Evolutionary conservation across 2,329 filamentous ascomycete genomes (phyloP), one percentile per base, ranked within the genome.

Genomic region (Aureobasidium sp.): DNA sequence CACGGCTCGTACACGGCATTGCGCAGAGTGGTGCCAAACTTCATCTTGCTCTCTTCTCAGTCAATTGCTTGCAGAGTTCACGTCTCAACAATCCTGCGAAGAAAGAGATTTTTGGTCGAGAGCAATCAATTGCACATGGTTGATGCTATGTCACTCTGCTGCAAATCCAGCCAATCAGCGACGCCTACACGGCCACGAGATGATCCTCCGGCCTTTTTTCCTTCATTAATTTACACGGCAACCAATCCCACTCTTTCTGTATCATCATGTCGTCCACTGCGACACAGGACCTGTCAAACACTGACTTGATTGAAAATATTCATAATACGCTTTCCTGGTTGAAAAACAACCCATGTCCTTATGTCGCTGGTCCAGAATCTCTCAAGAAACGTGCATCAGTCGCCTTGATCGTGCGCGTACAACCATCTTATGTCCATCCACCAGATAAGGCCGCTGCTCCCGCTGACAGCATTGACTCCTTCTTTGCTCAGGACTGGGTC

Each of bases 1-100:
- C 93, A 99, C 71, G 91, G 91, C 68, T 83, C 77, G 74, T 97
- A 94, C 69, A 90, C 81, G 63, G 90, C 86, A 70, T 85, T 84
- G 70, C 86, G 85, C 64, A 99, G 83, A 57, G 91, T 97, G 78
- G 87, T 90, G 65, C 93, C 93, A 80, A 97, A 99, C 70, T 91
- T 89, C 94, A 99, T 97, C 32, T 55, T 61, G 14, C 27, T 14
- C 16, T 97, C 25, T 41, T 61, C 16, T 16, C 16, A 7, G 13
- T 34, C 27, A 25, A 30, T 45, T 45, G 37, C 53, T 37, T 13
- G 11, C 10, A 37, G 13, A 13, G 34, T 14, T 14, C 1, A 4
- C 3, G 21, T 27, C 36, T 49, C 47, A n/a, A 29, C 27, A 29
- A 32, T 27, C 36, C 34, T n/a, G 39, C 39, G 3, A 29, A 10